Evolutionary conservation across 176 grass and related monocot genomes (phyloP).

Genomic region (Areca catechu): DNA sequence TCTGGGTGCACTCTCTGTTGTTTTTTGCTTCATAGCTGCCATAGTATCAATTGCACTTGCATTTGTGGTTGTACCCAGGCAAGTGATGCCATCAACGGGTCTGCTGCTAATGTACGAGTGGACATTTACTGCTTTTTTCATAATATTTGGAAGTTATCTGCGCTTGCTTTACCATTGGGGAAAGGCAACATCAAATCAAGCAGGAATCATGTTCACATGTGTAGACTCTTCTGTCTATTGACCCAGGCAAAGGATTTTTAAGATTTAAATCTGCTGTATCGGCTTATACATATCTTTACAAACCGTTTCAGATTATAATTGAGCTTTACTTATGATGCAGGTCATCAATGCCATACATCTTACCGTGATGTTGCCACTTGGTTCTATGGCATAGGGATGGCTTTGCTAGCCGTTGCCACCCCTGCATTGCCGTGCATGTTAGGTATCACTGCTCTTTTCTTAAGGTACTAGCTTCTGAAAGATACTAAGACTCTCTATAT

Average conservation of each 20-base stretch:
- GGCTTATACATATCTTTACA: background rate
- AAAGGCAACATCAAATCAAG: conserved; percentile 38
- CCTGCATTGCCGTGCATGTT: conserved; percentile 55
- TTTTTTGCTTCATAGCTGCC: conserved; percentile 47
- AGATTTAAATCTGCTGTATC: conserved; percentile 6
- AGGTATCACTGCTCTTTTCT: conserved; percentile 75
- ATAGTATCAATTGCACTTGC: conserved; percentile 53
- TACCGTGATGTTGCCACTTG: conserved; percentile 32
- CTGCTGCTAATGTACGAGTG: conserved; percentile 70
- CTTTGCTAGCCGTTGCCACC: conserved; percentile 42
- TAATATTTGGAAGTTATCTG: conserved; percentile 64
- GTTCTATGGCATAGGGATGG: conserved; percentile 65
- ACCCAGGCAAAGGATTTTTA: conserved; percentile 51
- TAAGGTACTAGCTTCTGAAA: conserved; percentile 24
- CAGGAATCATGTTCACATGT: conserved; percentile 18
- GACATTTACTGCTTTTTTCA: conserved; percentile 60
- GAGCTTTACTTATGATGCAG: conserved; percentile 26
- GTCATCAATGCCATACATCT: conserved; percentile 43
- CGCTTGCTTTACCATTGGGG: conserved; percentile 53
- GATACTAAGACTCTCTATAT: too few relatives aligned
- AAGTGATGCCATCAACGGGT: conserved; percentile 80
- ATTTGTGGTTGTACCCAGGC: conserved; percentile 57
- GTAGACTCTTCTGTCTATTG: conserved; percentile 39
- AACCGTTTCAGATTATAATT: too few relatives aligned
- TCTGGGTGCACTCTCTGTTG: conserved; percentile 43